phyloP scores from a whole-genome alignment of 306 rosid genomes.

The Lotus japonicus region DNA sequence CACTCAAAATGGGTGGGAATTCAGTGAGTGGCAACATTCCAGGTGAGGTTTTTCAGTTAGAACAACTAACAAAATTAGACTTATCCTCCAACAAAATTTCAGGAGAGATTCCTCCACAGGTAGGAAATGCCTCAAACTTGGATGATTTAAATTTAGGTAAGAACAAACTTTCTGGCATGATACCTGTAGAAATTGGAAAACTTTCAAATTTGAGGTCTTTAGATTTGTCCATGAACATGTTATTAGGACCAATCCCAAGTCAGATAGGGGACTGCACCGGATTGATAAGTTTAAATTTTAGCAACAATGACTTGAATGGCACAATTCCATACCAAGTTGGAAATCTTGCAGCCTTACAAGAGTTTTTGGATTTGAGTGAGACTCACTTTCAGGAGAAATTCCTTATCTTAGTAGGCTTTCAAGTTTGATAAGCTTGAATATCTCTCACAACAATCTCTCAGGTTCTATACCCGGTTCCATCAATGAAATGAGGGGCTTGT shows the following conservation, averaged over 20 bases:
- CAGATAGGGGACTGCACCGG: slow-evolving; percentile 31
- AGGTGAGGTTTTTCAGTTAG: slow-evolving; percentile 26
- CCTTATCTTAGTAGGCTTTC: slow-evolving; percentile 35
- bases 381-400: slow-evolving; percentile 41
- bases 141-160: slow-evolving; percentile 10
- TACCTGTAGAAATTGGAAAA: slow-evolving; percentile 36
- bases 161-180: slow-evolving; percentile 36
- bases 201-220: slow-evolving; percentile 27
- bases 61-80: slow-evolving; percentile 27
- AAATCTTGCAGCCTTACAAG: slow-evolving; percentile 33
- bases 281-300: slow-evolving; percentile 30
- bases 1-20: slow-evolving; percentile 33
- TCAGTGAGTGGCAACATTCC: slow-evolving; percentile 39
- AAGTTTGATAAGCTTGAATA: slow-evolving; percentile 39
- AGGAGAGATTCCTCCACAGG: slow-evolving; percentile 38
- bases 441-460: slow-evolving; percentile 43
- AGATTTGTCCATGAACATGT: slow-evolving; percentile 42
- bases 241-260: slow-evolving; percentile 40
- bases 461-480: slow-evolving; percentile 39
- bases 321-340: slow-evolving; percentile 45
- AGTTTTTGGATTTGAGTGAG: slow-evolving; percentile 41
- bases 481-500: slow-evolving; percentile 34
- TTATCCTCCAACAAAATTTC: slow-evolving; percentile 40
- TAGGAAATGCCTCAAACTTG: slow-evolving; percentile 30
- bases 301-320: slow-evolving; percentile 37